phyloP scores from a whole-genome alignment of 306 rosid species.

The Neltuma alba region DNA sequence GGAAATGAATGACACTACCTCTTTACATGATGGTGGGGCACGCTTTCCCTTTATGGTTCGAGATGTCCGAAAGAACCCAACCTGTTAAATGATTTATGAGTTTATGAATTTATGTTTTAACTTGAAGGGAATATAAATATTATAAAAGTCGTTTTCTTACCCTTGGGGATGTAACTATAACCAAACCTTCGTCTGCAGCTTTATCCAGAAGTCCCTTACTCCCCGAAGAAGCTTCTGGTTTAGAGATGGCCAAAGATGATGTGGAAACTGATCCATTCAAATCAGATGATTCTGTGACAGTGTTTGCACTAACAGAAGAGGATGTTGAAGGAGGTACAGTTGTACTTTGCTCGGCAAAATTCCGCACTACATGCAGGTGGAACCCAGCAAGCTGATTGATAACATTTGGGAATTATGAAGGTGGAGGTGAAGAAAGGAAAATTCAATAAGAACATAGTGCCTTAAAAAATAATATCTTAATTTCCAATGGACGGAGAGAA shows the following conservation, averaged over 20 bases:
- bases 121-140: slow-evolving; percentile 11
- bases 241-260: slow-evolving; percentile 60
- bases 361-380: slow-evolving; percentile 63
- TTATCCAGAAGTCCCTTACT: slow-evolving; percentile 59
- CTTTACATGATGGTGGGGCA: slow-evolving; percentile 76
- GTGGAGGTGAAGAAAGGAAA: slow-evolving; percentile 30
- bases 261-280: slow-evolving; percentile 57
- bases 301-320: slow-evolving; percentile 43
- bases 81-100: slow-evolving; percentile 56
- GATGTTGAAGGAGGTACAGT: slow-evolving; percentile 47
- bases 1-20: slow-evolving; percentile 50
- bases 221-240: slow-evolving; percentile 47
- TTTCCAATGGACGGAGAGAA: slow-evolving; percentile 18
- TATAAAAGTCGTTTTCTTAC: slow-evolving; percentile 44
- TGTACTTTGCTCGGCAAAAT: slow-evolving; percentile 38
- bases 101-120: slow-evolving; percentile 34
- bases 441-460: slow-evolving; percentile 20
- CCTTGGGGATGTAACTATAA: slow-evolving; percentile 72
- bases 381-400: slow-evolving; percentile 79
- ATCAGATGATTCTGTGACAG: slow-evolving; percentile 43
- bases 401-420: slow-evolving; percentile 25
- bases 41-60: slow-evolving; percentile 89
- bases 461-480: slow-evolving; percentile 1
- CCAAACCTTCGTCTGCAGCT: slow-evolving; percentile 88
- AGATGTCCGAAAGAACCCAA: slow-evolving; percentile 81